Evolutionary conservation across 225 moss, liverwort and hornwort genomes (phyloP).

Genomic region (Thuidium tamariscinum): DNA sequence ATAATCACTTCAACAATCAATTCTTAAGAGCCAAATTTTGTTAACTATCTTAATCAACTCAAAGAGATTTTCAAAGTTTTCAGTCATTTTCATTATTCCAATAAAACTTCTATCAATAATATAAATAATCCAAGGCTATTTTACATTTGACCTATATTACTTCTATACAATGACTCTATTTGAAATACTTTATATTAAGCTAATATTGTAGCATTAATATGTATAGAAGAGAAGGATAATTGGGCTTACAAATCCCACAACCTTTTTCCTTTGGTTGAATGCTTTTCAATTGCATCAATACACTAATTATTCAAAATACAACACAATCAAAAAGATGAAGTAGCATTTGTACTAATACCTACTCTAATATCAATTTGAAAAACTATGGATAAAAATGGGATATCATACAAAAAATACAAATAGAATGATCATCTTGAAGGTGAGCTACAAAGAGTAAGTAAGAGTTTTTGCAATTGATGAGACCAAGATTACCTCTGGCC

Average conservation of each 20-base stretch:
- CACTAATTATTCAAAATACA: constrained; percentile 18
- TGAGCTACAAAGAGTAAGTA: fast-evolving
- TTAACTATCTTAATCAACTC: too few relatives aligned
- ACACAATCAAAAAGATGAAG: neutral
- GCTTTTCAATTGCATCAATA: constrained; percentile 52
- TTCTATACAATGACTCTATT: neutral
- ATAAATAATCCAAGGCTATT: neutral
- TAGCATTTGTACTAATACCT: neutral
- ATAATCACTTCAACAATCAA: neutral
- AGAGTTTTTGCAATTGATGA: fast-evolving
- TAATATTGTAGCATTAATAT: neutral
- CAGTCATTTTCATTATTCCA: neutral
- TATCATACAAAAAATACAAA: neutral
- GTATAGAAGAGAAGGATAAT: neutral
- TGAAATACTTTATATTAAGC: too few relatives aligned
- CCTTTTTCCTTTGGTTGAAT: constrained; percentile 26
- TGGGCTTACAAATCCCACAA: constrained; percentile 66
- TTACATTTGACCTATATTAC: neutral
- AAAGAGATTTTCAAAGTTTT: neutral
- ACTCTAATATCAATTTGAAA: neutral
- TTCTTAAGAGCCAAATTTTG: neutral
- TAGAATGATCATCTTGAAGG: neutral
- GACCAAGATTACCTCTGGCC: constrained; percentile 31
- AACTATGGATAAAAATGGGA: neutral
- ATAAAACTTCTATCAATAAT: neutral